phyloP scores from a whole-genome alignment of 768 basidiomycete genomes.

The Pleurotus tuber-regium region DNA sequence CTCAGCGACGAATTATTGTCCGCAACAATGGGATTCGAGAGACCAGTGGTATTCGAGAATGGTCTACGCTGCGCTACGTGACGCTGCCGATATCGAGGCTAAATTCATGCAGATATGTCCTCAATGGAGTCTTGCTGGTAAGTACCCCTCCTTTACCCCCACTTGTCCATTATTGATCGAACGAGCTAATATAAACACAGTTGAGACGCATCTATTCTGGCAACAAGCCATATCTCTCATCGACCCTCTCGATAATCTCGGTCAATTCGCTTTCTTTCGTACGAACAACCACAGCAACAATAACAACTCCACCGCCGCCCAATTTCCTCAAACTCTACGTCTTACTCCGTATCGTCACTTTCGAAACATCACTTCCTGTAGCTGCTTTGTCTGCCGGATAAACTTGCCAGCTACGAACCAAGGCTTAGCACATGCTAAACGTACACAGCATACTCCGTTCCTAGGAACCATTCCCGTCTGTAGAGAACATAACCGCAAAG shows the following conservation, averaged over 20 bases:
- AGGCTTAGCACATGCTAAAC: conserved; percentile 54
- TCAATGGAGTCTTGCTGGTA: conserved; percentile 58
- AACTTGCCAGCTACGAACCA: conserved; percentile 50
- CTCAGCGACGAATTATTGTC: conserved; percentile 41
- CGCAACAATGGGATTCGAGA: conserved; percentile 44
- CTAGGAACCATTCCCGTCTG: conserved; percentile 53
- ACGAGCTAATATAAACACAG: no score
- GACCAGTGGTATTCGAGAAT: conserved; percentile 61
- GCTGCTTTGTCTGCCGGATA: conserved; percentile 69
- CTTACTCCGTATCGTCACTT: conserved; percentile 59
- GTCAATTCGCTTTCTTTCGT: conserved; percentile 44
- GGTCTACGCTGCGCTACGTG: conserved; percentile 60
- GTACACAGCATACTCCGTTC: conserved; percentile 35
- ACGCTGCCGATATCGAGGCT: conserved; percentile 55
- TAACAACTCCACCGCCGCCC: conserved; percentile 34
- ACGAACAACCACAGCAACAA: no score
- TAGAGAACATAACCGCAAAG: conserved; percentile 58
- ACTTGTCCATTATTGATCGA: no score
- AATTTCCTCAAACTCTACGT: conserved; percentile 31
- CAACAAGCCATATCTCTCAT: conserved; percentile 56
- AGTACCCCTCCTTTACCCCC: conserved; percentile 32
- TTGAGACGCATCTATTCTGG: conserved; percentile 73
- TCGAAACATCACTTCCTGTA: conserved; percentile 49
- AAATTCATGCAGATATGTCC: conserved; percentile 62
- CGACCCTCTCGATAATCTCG: conserved; percentile 59